Conservation (phyloP, 163 green algal genomes). For the Scenedesmus sp. region DNA sequence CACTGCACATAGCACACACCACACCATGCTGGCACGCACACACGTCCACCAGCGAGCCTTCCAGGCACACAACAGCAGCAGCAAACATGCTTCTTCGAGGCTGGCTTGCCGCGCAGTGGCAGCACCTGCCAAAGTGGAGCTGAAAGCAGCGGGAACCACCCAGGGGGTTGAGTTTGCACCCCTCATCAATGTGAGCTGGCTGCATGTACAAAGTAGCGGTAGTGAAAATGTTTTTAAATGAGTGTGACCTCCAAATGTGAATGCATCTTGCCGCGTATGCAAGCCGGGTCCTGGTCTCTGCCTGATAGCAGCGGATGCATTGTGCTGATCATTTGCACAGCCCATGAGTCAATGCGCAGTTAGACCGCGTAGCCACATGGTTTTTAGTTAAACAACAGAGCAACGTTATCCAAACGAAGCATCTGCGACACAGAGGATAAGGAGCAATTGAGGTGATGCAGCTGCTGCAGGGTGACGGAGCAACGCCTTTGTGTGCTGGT, state of each 20-base stretch:
- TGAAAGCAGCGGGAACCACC: conserved; percentile 14
- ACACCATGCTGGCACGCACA: neutral
- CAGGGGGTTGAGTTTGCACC: conserved; percentile 27
- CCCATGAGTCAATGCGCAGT: no score
- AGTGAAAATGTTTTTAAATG: neutral
- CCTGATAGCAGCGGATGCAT: no score
- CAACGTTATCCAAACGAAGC: neutral
- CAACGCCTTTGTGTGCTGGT: neutral
- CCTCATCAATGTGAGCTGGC: conserved; percentile 36
- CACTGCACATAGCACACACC: conserved; percentile 1
- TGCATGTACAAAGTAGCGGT: neutral
- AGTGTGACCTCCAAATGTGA: no score
- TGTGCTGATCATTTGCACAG: no score
- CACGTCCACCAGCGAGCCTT: neutral
- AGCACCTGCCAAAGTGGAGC: neutral
- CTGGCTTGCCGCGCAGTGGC: neutral
- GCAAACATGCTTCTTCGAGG: neutral
- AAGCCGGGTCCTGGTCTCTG: neutral
- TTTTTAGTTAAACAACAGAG: no score
- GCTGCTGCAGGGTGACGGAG: neutral
- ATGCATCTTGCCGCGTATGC: neutral
- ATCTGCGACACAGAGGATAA: neutral
- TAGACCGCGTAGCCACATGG: no score
- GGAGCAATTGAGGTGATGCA: neutral
- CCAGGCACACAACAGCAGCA: neutral